Conservation (phyloP, 2,329 filamentous ascomycete species). For the Diaporthe aspalathi region DNA sequence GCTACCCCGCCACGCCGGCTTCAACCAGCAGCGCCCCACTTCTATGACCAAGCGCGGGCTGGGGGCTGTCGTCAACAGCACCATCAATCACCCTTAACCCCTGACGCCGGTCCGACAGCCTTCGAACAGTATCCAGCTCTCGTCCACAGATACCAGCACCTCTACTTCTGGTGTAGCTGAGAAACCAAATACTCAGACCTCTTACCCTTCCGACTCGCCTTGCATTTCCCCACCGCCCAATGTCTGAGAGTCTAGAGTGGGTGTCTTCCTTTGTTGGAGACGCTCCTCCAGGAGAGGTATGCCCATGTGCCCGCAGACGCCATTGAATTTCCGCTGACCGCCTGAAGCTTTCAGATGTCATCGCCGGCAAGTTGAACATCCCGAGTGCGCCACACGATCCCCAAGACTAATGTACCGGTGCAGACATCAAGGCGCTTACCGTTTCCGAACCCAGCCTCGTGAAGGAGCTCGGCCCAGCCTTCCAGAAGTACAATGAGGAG, state of each 20-base stretch:
- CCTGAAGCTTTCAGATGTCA: conserved; percentile 82
- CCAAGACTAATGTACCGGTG: conserved; percentile 32
- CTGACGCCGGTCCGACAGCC: conserved; percentile 17
- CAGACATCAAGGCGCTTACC: conserved; percentile 92
- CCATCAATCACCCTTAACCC: conserved; percentile 16
- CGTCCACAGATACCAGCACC: background rate
- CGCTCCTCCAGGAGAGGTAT: conserved; percentile 95
- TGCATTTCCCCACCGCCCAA: conserved; percentile 39
- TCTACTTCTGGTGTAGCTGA: background rate
- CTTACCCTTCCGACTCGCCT: background rate
- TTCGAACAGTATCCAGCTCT: background rate
- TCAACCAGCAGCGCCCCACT: too few species aligned
- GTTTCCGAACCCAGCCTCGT: conserved; percentile 75
- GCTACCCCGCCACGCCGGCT: conserved; percentile 25
- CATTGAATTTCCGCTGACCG: conserved; percentile 39
- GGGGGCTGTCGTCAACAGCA: conserved; percentile 31
- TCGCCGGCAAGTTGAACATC: conserved; percentile 72
- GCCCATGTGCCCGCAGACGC: conserved; percentile 44
- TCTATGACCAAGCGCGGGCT: conserved; percentile 28
- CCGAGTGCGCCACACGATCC: background rate
- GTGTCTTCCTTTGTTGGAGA: conserved; percentile 91
- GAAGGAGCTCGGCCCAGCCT: conserved; percentile 81
- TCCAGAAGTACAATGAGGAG: conserved; percentile 95
- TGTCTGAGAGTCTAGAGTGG: conserved; percentile 63
- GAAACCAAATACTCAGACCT: background rate